Base-by-base conservation (phyloP, 352 stramenopile genomes). In the Phytopythium helicoides region DNA sequence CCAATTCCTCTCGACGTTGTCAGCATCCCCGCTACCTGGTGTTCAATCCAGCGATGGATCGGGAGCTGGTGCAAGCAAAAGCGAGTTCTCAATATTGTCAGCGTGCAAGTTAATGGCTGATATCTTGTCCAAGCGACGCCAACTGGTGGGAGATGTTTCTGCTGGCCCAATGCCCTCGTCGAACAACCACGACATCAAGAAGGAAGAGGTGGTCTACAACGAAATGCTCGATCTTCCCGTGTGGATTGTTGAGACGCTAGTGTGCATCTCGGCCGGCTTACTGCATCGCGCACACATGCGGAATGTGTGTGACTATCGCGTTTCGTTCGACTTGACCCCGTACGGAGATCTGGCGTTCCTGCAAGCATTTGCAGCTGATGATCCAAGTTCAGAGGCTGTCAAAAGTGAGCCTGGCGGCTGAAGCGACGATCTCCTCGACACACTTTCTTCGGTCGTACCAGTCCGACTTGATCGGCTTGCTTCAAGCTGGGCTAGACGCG, bases 341-440 rank as follows among this genome's bases (percentile, higher is more conserved):
- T 94, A 92, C 48, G 81, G 84, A 3, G 84, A 94, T 35, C 45
- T 94, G 40, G 84, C 84, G 23, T 73, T 92, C 38, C 56, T 92
- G 26, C 66, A 87, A 25, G 84, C 79, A 6, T 92, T 94, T 62
- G 75, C 72, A 1, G 72, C 77, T 2, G 80, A 91, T 56, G 56
- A 55, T 22, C 54, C 47, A 6, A 66, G 65, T 38, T 16, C 18
- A 31, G 53, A 64, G 42, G 28, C 64, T 60, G 19, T 52, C 56
- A 62, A 61, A 51, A 42, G 23, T 22, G 67, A 75, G 14, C 33
- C 57, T 16, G 49, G 37, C 5, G 38, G 45, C 39, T n/a, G 54
- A 62, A 47, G 23, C 39, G 15, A 61, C 62, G 34, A 64, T 84
- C 10, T 45, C 64, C 36, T 89, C 80, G 2, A 50, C 76, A 8